A percentile compares a stretch with the other conserved stretches of the same genome.
These are phyloP conservation scores for Phalaenopsis hybrid DNA, from an alignment of 116 monocot genomes.

Conservation along the genomic window DNA sequence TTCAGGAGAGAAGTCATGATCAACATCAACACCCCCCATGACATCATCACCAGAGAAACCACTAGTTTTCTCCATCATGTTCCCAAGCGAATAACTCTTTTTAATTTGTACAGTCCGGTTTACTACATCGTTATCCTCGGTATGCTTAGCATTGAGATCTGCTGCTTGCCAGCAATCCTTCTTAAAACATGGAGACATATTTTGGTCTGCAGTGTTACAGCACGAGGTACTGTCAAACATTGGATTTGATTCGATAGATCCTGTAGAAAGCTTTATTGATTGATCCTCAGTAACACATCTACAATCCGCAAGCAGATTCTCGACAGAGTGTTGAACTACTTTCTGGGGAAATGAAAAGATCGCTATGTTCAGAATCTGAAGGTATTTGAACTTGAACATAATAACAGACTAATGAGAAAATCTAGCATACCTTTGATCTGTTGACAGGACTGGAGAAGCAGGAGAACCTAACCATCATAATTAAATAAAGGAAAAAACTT, in stretches of 20 bases:
- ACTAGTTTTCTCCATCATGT: conserved; percentile 30
- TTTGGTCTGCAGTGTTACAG: too few species aligned
- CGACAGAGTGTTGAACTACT: conserved; percentile 16
- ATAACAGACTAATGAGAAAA: conserved; percentile 5
- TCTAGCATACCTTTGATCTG: conserved; percentile 46
- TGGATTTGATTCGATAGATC: conserved; percentile 11
- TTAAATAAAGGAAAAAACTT: not conserved
- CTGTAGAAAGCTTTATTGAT: conserved; percentile 8
- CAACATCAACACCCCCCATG: conserved; percentile 19
- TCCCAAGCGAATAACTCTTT: conserved; percentile 48
- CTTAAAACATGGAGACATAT: conserved; percentile 21
- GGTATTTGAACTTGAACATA: not conserved
- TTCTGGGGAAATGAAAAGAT: conserved; percentile 27
- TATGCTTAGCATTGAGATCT: conserved; percentile 9
- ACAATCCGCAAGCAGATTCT: conserved; percentile 15
- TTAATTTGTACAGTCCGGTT: conserved; percentile 12
- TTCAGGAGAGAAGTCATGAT: conserved; percentile 6
- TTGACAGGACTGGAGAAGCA: conserved; percentile 42
- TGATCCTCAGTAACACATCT: conserved; percentile 17
- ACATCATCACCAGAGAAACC: conserved; percentile 16
- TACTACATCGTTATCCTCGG: not conserved
- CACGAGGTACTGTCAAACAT: conserved; percentile 12
- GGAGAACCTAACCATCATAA: conserved; percentile 49
- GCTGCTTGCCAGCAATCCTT: conserved; percentile 35
- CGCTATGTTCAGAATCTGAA: conserved; percentile 5